Base-by-base conservation (phyloP, 768 basidiomycete genomes). In the Baorangia bicolor region DNA sequence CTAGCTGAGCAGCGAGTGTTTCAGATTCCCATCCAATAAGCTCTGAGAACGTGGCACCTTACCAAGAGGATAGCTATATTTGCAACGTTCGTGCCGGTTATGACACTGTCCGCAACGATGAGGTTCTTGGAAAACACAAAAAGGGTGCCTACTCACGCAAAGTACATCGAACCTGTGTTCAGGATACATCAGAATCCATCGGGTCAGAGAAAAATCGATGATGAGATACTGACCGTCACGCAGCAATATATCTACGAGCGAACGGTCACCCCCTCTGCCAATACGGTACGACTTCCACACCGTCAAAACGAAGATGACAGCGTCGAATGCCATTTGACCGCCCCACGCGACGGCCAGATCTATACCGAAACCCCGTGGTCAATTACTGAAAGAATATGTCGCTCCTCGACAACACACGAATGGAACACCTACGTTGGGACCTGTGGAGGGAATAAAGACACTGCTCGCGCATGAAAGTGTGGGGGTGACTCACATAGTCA, bases 241-340 rank as follows among this genome's bases (percentile, higher is more conserved):
- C 14, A 64, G 33, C 23, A 62, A 21, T 12, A 56, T 38, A 10
- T 64, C 51, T 23, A 62, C 23, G n/a, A 64, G 46, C 30, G 28
- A 56, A 37, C 49, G 41, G 4, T 47, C n/a, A 16, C 60, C 49
- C 16, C 27, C 4, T n/a, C 1, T 55, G 2, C 63, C 33, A 28
- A 57, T 27, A 38, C 34, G 27, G n/a, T 23, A 55, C 1, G 59
- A 50, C 48, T 43, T 63, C 55, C 58, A 55, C 4, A 65, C 30
- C 4, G 62, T 70, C 8, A 70, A 45, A 18, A 41, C 12, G 53
- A 69, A 69, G 18, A 66, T 44, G 39, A 62, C 21, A 11, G 51
- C 14, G 27, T 69, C 66, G 39, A 68, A 69, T 11, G 50, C 42
- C 21, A 70, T 49, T 34, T 62, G 56, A 18, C 45, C 43, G 9